Evolutionary conservation across 305 asterid genomes (phyloP).

Genomic region (Plantago coronopus): DNA sequence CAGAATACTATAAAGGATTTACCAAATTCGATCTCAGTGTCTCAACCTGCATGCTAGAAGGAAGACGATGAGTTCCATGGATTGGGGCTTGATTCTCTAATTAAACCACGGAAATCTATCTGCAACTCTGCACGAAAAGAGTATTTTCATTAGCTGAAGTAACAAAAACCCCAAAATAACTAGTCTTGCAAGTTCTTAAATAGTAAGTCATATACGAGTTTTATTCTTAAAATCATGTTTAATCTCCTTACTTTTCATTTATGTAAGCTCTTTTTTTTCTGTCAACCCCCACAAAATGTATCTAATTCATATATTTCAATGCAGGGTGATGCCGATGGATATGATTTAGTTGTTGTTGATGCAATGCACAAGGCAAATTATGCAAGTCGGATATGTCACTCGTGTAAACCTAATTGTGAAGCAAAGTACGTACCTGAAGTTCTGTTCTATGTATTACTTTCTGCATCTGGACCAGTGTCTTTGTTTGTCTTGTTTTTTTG

Average conservation of each 20-base stretch:
- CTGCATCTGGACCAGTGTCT: neutral
- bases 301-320: constrained; percentile 23
- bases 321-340: constrained; percentile 99
- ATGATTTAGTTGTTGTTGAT: constrained; percentile 94
- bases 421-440: constrained; percentile 68
- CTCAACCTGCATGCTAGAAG: neutral
- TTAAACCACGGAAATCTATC: too few relatives aligned
- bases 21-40: neutral
- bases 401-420: constrained; percentile 97
- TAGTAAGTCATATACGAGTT: neutral
- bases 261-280: neutral
- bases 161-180: neutral
- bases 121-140: neutral
- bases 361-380: constrained; percentile 99
- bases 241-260: constrained; percentile 1
- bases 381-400: constrained; percentile 99
- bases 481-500: constrained; percentile 1
- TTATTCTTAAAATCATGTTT: constrained; percentile 6
- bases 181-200: neutral
- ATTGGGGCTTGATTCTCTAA: neutral
- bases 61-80: neutral
- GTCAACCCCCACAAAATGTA: constrained; percentile 4
- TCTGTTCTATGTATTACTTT: neutral
- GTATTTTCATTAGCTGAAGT: neutral
- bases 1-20: neutral